Evolutionary conservation across 495 filamentous ascomycete species (phyloP).

Genomic region (Neurospora tetrasperma): DNA sequence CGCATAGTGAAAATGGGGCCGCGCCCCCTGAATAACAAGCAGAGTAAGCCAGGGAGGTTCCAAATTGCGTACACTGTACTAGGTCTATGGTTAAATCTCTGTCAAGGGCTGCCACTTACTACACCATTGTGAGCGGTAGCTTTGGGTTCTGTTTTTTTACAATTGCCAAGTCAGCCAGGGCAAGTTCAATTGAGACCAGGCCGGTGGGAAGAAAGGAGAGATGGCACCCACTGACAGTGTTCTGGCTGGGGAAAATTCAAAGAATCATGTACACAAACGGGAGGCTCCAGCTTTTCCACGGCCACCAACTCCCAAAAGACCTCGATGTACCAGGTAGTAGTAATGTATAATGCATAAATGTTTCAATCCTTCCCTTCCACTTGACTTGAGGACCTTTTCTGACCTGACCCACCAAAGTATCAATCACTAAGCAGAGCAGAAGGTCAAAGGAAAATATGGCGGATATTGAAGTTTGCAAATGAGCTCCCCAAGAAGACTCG

Average conservation of each 20-base stretch:
- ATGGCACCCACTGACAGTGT: not conserved
- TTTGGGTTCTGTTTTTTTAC: not conserved
- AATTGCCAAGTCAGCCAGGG: not conserved
- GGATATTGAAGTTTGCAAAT: not conserved
- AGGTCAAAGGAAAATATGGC: not conserved
- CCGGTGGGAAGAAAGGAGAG: not conserved
- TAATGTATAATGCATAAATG: not conserved
- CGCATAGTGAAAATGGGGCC: not conserved
- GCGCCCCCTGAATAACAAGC: not conserved
- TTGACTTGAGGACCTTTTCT: not conserved
- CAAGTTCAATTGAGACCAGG: not conserved
- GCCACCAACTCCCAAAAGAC: too few relatives aligned
- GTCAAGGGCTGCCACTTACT: not conserved
- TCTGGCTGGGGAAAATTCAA: not conserved
- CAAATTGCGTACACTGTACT: not conserved
- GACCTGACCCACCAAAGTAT: not conserved
- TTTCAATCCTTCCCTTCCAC: not conserved
- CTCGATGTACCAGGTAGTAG: not conserved
- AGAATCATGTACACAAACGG: not conserved
- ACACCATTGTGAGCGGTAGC: not conserved
- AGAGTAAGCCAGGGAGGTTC: not conserved
- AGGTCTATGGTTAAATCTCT: not conserved
- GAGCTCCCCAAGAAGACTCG: not conserved
- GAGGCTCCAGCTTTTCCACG: not conserved
- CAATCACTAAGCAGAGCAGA: not conserved